phyloP scores from a whole-genome alignment of 2,329 filamentous ascomycete genomes.

The Pseudogymnoascus sp. region DNA sequence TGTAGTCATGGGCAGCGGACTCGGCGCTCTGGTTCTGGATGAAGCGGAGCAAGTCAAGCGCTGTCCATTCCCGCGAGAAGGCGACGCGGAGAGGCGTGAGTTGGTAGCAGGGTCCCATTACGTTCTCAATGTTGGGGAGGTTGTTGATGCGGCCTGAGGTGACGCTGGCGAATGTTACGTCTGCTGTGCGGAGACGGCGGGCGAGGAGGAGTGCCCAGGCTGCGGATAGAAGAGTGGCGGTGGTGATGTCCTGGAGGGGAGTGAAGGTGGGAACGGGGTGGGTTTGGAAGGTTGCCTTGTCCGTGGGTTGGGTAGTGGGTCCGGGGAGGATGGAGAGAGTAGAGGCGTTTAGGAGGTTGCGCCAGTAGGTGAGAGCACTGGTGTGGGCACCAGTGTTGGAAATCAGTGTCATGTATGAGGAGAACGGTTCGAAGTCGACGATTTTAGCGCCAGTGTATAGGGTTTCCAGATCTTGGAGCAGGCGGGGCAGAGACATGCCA shows the following conservation, averaged over 20 bases:
- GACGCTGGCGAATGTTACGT: slow-evolving; percentile 37
- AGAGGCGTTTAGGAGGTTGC: slow-evolving; percentile 33
- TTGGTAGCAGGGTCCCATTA: slow-evolving; percentile 39
- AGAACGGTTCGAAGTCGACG: slow-evolving; percentile 31
- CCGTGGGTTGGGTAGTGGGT: slow-evolving; percentile 12
- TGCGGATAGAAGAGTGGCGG: slow-evolving; percentile 35
- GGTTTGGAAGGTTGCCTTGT: slow-evolving; percentile 29
- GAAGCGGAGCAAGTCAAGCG: slow-evolving; percentile 26
- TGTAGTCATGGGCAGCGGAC: slow-evolving; percentile 28
- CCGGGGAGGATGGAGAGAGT: slow-evolving; percentile 22
- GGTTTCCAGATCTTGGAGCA: slow-evolving; percentile 18
- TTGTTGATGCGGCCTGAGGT: slow-evolving; percentile 36
- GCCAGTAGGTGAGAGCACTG: slow-evolving; percentile 33
- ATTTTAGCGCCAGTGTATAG: slow-evolving; percentile 30
- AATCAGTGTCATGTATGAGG: slow-evolving; percentile 29
- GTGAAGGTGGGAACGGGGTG: slow-evolving; percentile 19
- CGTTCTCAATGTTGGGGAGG: slow-evolving; percentile 30
- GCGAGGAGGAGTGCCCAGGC: slow-evolving; percentile 37
- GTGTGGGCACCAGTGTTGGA: background rate
- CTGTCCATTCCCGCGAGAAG: slow-evolving; percentile 30
- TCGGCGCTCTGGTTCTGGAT: slow-evolving; percentile 29
- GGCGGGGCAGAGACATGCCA: slow-evolving; percentile 48
- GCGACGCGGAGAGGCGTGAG: slow-evolving; percentile 37
- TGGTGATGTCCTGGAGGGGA: slow-evolving; percentile 33
- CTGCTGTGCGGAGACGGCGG: slow-evolving; percentile 26